These are phyloP conservation scores for Blastobotrys mokoenaii DNA, from an alignment of 805 yeast species.

Conservation along the genomic window DNA sequence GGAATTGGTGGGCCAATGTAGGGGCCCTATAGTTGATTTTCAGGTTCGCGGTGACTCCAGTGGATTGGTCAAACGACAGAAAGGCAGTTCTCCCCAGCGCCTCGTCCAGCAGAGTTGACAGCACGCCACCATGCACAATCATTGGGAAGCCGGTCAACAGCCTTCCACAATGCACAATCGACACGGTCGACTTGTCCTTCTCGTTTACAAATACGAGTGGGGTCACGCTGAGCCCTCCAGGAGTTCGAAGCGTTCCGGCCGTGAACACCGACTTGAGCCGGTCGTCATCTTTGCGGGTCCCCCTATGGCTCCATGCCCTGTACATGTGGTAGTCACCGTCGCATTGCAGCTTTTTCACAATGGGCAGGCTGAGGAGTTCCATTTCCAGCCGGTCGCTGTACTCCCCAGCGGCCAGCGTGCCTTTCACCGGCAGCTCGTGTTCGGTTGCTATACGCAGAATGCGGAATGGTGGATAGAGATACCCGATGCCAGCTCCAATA, in stretches of 20 bases:
- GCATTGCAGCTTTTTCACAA: conserved; percentile 40
- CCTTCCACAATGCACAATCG: conserved; percentile 70
- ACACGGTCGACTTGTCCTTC: conserved; percentile 47
- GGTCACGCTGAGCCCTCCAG: conserved; percentile 73
- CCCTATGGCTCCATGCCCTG: conserved; percentile 32
- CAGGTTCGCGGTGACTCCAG: conserved; percentile 22
- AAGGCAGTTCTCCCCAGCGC: conserved; percentile 33
- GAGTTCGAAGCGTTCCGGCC: conserved; percentile 50
- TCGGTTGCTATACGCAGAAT: neutral
- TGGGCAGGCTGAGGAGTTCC: conserved; percentile 40
- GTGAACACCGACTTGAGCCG: conserved; percentile 30
- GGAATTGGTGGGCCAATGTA: conserved; percentile 68
- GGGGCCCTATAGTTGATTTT: conserved; percentile 53
- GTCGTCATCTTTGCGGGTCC: conserved; percentile 8
- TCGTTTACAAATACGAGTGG: conserved; percentile 61
- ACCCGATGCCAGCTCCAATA: conserved; percentile 1
- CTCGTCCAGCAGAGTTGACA: conserved; percentile 76
- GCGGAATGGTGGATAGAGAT: neutral
- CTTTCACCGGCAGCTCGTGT: conserved; percentile 2
- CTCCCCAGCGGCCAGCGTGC: conserved; percentile 2
- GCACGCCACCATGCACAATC: conserved; percentile 79
- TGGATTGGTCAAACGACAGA: conserved; percentile 4
- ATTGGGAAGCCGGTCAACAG: conserved; percentile 81
- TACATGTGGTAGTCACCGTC: conserved; percentile 33
- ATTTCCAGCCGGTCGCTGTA: conserved; percentile 32